Base-by-base conservation (phyloP, 345 rosid species). In the Populus simonii region DNA sequence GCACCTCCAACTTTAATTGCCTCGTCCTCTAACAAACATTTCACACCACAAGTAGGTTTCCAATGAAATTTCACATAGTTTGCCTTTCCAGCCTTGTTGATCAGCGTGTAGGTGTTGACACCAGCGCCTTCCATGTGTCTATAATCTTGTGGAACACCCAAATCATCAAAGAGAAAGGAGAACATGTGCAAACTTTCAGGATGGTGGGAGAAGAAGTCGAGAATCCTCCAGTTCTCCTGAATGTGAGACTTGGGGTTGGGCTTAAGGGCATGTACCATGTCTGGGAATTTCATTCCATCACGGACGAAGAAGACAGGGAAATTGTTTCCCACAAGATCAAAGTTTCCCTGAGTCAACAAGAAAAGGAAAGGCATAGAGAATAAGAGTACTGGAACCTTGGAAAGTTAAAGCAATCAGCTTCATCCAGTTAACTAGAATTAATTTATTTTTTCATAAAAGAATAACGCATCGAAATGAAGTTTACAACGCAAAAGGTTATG, bases 251-350 rank as follows among this genome's bases (percentile, higher is more conserved):
- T 94, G 9, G 99, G 99, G 66, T 96, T 96, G n/a, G 99, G 99
- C 78, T 96, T 96, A 66, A 96, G 85, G 3, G 97, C 87, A 85
- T 96, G 99, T 22, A 96, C 89, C 93, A 91, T 82, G 84, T 96
- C 99, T 33, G 98, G 97, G 88, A 96, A 96, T 74, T 96, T 91
- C 89, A 96, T 92, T 71, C 95, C 99, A 88, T 94, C 99, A 20
- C 98, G 95, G 70, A 96, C 27, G 71, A 96, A 96, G 84, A 96
- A 96, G 76, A 96, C 99, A 8, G 97, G 98, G 84, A 94, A 92
- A 83, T 96, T 96, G 93, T 96, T 96, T 49, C 99, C 99, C 78
- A 96, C 98, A 22, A 96, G 95, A 88, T 96, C 99, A 84, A 96
- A 96, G 81, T 96, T 96, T 45, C 99, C 99, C 98, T 96, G 88